Evolutionary conservation across 371 early-diverging fungal genomes (phyloP), one percentile per base, ranked within the genome.

Genomic region (Vairimorpha apis): DNA sequence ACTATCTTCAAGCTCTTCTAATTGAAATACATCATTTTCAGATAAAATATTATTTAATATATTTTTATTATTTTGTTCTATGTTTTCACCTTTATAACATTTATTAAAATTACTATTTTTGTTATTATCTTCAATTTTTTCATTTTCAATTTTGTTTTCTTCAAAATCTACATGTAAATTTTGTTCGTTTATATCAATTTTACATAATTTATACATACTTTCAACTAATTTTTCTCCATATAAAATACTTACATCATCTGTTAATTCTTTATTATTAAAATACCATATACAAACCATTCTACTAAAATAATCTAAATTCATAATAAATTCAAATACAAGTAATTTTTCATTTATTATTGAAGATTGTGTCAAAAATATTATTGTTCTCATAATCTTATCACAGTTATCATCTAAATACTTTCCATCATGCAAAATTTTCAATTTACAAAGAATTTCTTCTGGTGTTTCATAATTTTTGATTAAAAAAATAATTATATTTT

Each of bases 401-500:
- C 21, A 5, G 5, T 27, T 29, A 29, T 53, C 30, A 8, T 29
- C 30, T 27, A 27, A 23, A 8, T 21, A 4, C 5, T 12, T 16
- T 5, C 8, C 16, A 8, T 53, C 4, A 32, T 37, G 16, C 23
- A 68, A 21, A 32, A 68, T 58, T 25, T 56, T 68, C 14, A 68
- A 30, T 55, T 56, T 68, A 32, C 68, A 38, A 5, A 58, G 51
- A 59, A 68, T 55, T 44, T 68, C 68, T 13, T 35, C 44, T 14
- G 41, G 55, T 21, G 35, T 58, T n/a, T 25, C 30, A 44, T 43
- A 59, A 45, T 13, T 43, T 32, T 68, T 53, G 4, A 68, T 7
- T 58, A 68, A 56, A 56, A 68, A 68, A n/a, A 55, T 41, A 16
- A 55, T 38, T 27, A 68, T 32, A 58, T 41, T 44, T 23, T 58